A percentile compares a stretch with the other conserved stretches of the same genome.
Conservation (phyloP, 306 rosid genomes). For the Inga leiocalycina region DNA sequence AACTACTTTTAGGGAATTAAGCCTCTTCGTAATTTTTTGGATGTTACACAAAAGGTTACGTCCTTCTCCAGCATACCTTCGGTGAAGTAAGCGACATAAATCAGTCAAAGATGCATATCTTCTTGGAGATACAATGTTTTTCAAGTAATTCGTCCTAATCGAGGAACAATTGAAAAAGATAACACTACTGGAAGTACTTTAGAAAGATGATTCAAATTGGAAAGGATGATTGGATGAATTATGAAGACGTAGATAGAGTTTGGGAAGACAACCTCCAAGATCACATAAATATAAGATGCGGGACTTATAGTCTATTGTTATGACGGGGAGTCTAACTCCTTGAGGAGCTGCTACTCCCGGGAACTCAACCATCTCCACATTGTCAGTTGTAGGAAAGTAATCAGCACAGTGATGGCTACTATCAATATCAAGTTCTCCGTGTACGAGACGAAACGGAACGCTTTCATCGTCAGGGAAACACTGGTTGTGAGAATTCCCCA, state of each 20-base stretch:
- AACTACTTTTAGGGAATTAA: too few relatives aligned
- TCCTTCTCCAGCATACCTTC: background rate
- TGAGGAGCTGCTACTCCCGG: background rate
- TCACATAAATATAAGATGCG: background rate
- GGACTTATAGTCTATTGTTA: background rate
- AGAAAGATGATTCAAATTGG: background rate
- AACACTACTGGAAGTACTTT: background rate
- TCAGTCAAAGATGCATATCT: background rate
- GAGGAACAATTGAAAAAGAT: constrained; percentile 30
- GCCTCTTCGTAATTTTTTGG: too few relatives aligned
- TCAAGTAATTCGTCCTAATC: background rate
- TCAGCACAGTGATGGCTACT: background rate
- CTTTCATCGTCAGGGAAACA: background rate
- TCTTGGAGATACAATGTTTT: too few relatives aligned
- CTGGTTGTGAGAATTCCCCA: background rate
- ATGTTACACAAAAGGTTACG: background rate
- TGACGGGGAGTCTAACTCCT: background rate
- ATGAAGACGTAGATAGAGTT: background rate
- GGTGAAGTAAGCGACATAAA: background rate
- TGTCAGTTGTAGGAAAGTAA: background rate
- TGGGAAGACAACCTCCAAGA: background rate
- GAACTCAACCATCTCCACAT: background rate
- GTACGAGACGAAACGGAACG: constrained; percentile 32
- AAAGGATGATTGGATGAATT: constrained; percentile 31
- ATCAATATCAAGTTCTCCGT: too few relatives aligned